These are phyloP conservation scores for Candida coquimbonensis DNA, from an alignment of 805 yeast species.

Conservation along the genomic window DNA sequence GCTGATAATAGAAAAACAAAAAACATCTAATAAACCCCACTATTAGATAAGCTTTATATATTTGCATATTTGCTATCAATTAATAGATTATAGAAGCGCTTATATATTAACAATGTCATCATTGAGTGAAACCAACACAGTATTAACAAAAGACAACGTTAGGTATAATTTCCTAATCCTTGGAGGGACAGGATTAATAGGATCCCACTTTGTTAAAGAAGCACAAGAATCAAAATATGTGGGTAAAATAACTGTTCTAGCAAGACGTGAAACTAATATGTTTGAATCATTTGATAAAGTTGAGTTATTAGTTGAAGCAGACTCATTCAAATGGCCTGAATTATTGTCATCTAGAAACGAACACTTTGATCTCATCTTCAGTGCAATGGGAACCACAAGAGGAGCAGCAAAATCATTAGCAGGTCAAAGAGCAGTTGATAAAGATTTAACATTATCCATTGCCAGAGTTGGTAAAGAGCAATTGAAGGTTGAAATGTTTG, in stretches of 20 bases:
- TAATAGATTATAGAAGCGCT: not conserved
- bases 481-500: constrained; percentile 52
- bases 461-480: constrained; percentile 62
- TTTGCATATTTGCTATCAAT: not conserved
- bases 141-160: not conserved
- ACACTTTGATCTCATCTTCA: constrained; percentile 34
- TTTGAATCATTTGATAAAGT: constrained; percentile 24
- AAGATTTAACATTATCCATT: constrained; percentile 55
- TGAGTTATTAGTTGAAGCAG: constrained; percentile 35
- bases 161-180: constrained; percentile 9
- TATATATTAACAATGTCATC: constrained; percentile 1
- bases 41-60: not conserved
- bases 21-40: no score
- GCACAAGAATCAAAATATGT: constrained; percentile 9
- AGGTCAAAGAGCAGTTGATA: constrained; percentile 62
- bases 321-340: constrained; percentile 44
- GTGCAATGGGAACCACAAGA: constrained; percentile 68
- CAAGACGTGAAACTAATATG: constrained; percentile 4
- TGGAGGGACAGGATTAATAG: constrained; percentile 20
- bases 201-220: constrained; percentile 12
- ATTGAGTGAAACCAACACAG: not conserved
- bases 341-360: constrained; percentile 20
- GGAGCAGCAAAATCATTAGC: constrained; percentile 59
- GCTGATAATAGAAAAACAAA: no score
- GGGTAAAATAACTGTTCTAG: constrained; percentile 6